phyloP scores from a whole-genome alignment of 2,329 filamentous ascomycete genomes.

The Paramyrothecium roridum region DNA sequence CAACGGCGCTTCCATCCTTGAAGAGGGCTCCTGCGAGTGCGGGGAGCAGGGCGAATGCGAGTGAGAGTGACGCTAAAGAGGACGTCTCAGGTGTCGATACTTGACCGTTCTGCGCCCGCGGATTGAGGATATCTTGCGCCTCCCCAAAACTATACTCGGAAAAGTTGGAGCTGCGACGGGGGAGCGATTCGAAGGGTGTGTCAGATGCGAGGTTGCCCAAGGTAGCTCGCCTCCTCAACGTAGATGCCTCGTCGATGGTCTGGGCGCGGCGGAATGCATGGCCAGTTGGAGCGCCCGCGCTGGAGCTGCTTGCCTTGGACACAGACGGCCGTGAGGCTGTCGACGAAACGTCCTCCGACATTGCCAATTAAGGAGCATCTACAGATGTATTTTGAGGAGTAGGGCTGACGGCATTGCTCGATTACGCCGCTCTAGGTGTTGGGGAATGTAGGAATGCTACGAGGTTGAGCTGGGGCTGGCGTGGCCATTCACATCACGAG shows the following conservation, averaged over 20 bases:
- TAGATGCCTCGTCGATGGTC: constrained; percentile 31
- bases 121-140: constrained; percentile 65
- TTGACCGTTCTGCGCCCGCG: constrained; percentile 33
- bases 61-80: constrained; percentile 74
- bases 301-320: constrained; percentile 6
- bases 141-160: constrained; percentile 73
- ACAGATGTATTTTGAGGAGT: neutral
- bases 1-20: constrained; percentile 75
- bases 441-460: neutral
- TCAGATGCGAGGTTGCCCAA: neutral
- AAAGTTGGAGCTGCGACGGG: constrained; percentile 64
- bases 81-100: constrained; percentile 52
- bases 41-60: constrained; percentile 80
- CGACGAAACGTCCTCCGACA: constrained; percentile 12
- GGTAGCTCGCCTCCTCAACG: constrained; percentile 7
- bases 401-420: neutral
- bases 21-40: constrained; percentile 84
- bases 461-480: too few species aligned
- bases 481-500: too few species aligned
- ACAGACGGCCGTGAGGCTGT: constrained; percentile 6
- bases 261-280: constrained; percentile 38
- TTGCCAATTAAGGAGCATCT: constrained; percentile 4
- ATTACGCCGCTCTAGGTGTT: neutral
- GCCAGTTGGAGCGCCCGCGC: constrained; percentile 16
- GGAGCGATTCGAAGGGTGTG: neutral